A percentile compares a stretch with the other conserved stretches of the same genome.
Conservation (phyloP, 192 early-diverging fungal species). For the Funneliformis mosseae region DNA sequence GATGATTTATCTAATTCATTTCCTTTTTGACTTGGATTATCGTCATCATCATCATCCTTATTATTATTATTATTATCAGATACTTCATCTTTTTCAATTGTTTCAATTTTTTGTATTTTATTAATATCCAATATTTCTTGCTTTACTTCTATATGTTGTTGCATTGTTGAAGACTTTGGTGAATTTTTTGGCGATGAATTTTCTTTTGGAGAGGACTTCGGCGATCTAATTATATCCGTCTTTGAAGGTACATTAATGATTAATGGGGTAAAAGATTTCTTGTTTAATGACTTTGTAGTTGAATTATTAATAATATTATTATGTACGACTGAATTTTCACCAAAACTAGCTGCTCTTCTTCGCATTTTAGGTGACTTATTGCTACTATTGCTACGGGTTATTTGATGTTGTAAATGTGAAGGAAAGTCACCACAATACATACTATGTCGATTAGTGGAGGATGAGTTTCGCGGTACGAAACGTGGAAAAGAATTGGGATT, state of each 20-base stretch:
- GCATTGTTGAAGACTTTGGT: background rate
- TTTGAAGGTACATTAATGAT: background rate
- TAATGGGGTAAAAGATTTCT: background rate
- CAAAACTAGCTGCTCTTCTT: background rate
- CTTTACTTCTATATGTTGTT: background rate
- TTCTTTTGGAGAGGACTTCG: background rate
- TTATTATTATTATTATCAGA: background rate
- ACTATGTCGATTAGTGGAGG: constrained; percentile 17
- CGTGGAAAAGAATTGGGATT: background rate
- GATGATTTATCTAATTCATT: background rate
- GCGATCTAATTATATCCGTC: background rate
- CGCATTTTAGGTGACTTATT: background rate
- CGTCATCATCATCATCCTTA: background rate
- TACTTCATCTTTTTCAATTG: background rate
- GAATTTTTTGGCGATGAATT: background rate
- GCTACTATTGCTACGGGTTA: background rate
- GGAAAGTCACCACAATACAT: constrained; percentile 11
- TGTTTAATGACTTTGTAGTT: background rate
- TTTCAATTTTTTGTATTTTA: background rate
- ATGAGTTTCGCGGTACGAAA: background rate
- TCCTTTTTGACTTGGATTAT: background rate
- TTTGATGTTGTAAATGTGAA: background rate
- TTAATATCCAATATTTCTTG: background rate
- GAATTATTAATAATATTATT: background rate
- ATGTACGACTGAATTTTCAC: background rate